Evolutionary conservation across 257 asterid genomes (phyloP), one percentile per base, ranked within the genome.

Genomic region (Sherardia arvensis): DNA sequence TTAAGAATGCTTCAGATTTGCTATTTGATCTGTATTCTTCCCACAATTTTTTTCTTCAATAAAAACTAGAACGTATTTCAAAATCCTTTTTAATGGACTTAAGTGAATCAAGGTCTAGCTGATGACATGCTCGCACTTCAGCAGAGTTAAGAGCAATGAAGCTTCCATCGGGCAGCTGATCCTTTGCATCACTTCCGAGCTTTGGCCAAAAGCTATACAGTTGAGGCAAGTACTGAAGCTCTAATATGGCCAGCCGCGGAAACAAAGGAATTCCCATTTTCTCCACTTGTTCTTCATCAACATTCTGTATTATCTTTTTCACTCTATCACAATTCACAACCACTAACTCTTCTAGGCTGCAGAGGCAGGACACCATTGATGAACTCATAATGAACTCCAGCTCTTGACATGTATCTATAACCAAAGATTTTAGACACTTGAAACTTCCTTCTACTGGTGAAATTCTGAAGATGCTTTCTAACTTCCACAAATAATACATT

Each of bases 251-350:
- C 53, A 47, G 4, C 53, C 53, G 20, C 20, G 53, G 20, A 17
- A 47, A 47, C 22, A n/a, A 5, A 2, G 53, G 22, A 23, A 18
- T 45, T 12, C 15, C 18, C 21, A 12, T 45, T 14, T 3, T 45
- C 53, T 14, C 20, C 21, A 47, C 53, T 9, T 17, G 22, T 17
- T 47, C 8, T 47, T 8, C 34, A 17, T 20, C 45, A 51, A 11
- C n/a, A 22, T 47, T 29, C 57, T 38, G 56, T 20, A 66, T 30
- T 58, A 72, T 61, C 29, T 38, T 40, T 20, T 38, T 58, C 60
- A 74, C 60, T 38, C 55, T 18, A 22, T 53, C 61, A 11, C 78
- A 74, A 22, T 66, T 63, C 63, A 69, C 69, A 14, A 74, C 55
- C 0, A 69, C 65, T 15, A 74, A 60, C 22, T 57, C 65, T 59